These are phyloP conservation scores for Steccherinum ochraceum DNA, from an alignment of 768 basidiomycete genomes.

Conservation along the genomic window DNA sequence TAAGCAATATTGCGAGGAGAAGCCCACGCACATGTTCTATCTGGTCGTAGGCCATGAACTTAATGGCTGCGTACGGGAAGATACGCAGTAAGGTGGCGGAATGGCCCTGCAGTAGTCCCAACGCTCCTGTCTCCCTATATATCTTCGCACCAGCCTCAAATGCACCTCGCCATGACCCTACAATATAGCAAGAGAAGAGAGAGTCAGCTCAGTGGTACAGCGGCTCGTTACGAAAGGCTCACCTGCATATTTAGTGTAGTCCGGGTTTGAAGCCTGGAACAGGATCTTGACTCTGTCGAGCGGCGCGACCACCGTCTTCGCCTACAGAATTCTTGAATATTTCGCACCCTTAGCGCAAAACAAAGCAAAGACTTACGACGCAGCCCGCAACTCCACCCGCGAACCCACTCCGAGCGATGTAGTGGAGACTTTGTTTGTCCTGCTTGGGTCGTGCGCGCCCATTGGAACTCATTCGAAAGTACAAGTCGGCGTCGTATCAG, in stretches of 20 bases:
- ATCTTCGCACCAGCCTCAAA: constrained; percentile 73
- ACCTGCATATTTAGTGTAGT: constrained; percentile 93
- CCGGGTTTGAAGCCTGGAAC: constrained; percentile 94
- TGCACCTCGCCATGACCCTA: constrained; percentile 86
- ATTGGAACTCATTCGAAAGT: constrained; percentile 66
- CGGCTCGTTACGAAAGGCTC: constrained; percentile 16
- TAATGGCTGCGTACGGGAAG: constrained; percentile 96
- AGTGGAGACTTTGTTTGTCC: constrained; percentile 22
- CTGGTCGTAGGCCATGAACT: constrained; percentile 95
- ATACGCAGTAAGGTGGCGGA: constrained; percentile 90
- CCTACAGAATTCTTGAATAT: constrained; percentile 57
- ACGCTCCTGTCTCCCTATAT: constrained; percentile 55
- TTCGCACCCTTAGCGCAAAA: too few relatives aligned
- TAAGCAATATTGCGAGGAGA: neutral
- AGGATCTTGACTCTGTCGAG: constrained; percentile 98
- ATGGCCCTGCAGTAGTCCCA: constrained; percentile 92
- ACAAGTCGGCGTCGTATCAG: too few relatives aligned
- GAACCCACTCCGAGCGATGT: constrained; percentile 66
- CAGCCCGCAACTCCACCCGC: constrained; percentile 95
- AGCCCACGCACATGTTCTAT: constrained; percentile 56
- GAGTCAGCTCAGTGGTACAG: constrained; percentile 11
- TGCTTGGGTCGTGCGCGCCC: constrained; percentile 22
- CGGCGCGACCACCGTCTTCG: constrained; percentile 92
- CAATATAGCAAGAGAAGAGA: constrained; percentile 3
- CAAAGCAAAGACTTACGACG: constrained; percentile 54